Conservation (phyloP, 192 early-diverging fungal genomes). For the Podila minutissima region DNA sequence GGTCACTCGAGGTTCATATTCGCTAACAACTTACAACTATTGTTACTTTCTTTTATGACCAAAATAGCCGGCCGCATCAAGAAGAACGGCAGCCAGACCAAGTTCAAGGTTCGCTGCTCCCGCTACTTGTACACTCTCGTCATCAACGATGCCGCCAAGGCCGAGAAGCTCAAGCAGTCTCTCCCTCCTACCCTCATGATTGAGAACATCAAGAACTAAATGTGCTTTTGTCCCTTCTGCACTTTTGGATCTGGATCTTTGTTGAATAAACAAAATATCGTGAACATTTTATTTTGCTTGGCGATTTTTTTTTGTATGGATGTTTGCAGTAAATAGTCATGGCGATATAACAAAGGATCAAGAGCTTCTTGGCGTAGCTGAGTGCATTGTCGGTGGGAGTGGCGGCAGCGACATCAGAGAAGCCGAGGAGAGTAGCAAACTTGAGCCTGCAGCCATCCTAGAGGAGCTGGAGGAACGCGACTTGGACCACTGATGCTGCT, state of each 20-base stretch:
- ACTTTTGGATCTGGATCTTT: too few relatives aligned
- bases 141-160: slow-evolving; percentile 94
- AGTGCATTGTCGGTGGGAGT: not conserved
- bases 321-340: too few relatives aligned
- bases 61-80: slow-evolving; percentile 86
- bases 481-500: slow-evolving; percentile 46
- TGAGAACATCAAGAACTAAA: slow-evolving; percentile 55
- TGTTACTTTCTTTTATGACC: too few relatives aligned
- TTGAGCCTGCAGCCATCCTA: not conserved
- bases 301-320: too few relatives aligned
- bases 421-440: not conserved
- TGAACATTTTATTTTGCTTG: too few relatives aligned
- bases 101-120: slow-evolving; percentile 99
- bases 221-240: not conserved
- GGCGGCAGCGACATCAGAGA: not conserved
- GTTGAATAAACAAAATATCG: too few relatives aligned
- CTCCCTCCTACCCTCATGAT: slow-evolving; percentile 80
- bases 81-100: slow-evolving; percentile 75
- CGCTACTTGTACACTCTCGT: slow-evolving; percentile 98
- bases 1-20: too few relatives aligned
- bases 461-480: not conserved
- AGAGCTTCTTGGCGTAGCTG: too few relatives aligned
- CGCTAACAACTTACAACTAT: too few relatives aligned
- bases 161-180: slow-evolving; percentile 94
- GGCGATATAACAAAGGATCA: too few relatives aligned